Evolutionary conservation across 805 yeast species (phyloP).

Genomic region (Clavispora asparagi): DNA sequence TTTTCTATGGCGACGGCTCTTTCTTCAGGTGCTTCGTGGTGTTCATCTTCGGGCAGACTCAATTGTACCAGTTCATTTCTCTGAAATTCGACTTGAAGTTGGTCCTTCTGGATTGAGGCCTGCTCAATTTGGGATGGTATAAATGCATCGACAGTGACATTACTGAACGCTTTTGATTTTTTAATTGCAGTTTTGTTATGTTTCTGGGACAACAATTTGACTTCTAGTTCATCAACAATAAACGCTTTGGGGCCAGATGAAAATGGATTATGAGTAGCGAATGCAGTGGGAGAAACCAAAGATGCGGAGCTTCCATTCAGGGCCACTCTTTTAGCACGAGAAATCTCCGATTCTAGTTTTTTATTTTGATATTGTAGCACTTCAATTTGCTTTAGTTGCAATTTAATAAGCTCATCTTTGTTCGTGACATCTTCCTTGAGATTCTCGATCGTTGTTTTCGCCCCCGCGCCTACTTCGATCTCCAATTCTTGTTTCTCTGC

Average conservation of each 20-base stretch:
- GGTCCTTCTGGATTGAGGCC: background rate
- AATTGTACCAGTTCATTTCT: background rate
- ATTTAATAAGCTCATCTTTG: slow-evolving; percentile 17
- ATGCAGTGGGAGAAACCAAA: background rate
- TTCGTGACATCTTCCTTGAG: slow-evolving; percentile 18
- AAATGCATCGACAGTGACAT: background rate
- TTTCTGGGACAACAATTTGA: background rate
- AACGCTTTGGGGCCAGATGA: background rate
- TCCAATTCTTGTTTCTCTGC: slow-evolving; percentile 7
- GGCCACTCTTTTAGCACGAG: background rate
- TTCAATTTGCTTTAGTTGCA: slow-evolving; percentile 19
- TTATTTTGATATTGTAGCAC: slow-evolving; percentile 20
- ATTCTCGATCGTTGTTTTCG: slow-evolving; percentile 15
- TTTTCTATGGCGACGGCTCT: background rate
- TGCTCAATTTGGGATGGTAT: background rate
- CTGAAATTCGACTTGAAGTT: background rate
- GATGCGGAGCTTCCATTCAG: background rate
- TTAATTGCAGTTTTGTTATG: background rate
- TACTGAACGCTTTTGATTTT: background rate
- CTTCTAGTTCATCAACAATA: slow-evolving; percentile 1
- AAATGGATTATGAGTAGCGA: background rate
- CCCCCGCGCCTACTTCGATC: slow-evolving; percentile 17
- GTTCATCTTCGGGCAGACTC: background rate
- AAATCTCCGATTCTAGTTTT: slow-evolving; percentile 16
- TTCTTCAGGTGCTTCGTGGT: background rate